Percentiles rank a stretch among this genome's conserved stretches.
These are phyloP conservation scores for Edaphochlamys debaryana DNA, from an alignment of 139 green algal genomes.

Conservation along the genomic window DNA sequence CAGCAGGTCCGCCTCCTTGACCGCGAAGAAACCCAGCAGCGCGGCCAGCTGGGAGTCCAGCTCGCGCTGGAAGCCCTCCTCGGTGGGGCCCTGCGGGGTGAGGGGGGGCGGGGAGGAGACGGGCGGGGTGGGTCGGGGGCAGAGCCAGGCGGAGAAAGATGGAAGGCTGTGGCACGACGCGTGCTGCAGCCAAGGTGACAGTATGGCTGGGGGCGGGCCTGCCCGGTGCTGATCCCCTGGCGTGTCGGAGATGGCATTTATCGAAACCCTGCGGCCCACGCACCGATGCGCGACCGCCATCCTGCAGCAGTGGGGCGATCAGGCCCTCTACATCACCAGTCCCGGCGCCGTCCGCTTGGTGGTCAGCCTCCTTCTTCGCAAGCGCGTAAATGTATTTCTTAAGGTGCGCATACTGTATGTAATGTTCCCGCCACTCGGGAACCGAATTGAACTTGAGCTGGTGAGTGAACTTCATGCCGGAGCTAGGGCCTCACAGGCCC, in stretches of 20 bases:
- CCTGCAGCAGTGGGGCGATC: background rate
- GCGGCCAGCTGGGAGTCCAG: conserved; percentile 59
- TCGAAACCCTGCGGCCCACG: too few relatives aligned
- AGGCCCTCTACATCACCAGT: too few relatives aligned
- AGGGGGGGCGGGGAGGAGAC: too few relatives aligned
- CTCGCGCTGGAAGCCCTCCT: conserved; percentile 53
- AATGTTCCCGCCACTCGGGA: conserved; percentile 71
- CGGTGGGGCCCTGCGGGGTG: background rate
- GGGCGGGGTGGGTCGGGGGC: too few relatives aligned
- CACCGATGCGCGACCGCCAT: background rate
- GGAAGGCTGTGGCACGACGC: too few relatives aligned
- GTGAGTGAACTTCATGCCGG: conserved; percentile 75
- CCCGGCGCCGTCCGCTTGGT: too few relatives aligned
- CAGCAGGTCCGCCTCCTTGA: conserved; percentile 62
- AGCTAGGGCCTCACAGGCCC: too few relatives aligned
- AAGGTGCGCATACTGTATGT: conserved; percentile 71
- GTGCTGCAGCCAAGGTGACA: too few relatives aligned
- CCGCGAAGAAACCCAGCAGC: conserved; percentile 60
- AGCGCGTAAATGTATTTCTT: conserved; percentile 76
- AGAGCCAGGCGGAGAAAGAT: too few relatives aligned
- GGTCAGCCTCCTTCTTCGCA: conserved; percentile 39
- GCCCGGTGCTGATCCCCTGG: too few relatives aligned
- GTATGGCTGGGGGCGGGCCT: too few relatives aligned
- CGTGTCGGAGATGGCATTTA: too few relatives aligned
- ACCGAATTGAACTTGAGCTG: conserved; percentile 75